Conservation (phyloP, 139 green algal species). For the Chlamydomonas schloesseri region DNA sequence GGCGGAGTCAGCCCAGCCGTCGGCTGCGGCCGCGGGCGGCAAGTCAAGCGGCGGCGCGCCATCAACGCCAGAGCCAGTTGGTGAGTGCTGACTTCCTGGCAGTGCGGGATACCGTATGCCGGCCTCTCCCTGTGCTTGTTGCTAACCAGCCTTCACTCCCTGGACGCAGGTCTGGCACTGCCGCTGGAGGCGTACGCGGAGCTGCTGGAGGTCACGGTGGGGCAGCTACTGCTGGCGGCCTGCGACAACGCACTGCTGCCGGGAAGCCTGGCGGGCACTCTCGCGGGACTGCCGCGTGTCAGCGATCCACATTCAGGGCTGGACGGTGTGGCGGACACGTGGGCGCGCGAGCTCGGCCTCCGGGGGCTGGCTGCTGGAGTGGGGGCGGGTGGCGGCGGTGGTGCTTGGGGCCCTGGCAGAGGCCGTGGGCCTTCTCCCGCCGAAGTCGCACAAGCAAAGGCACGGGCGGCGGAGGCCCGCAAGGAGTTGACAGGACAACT, state of each 20-base stretch:
- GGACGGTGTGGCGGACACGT: not conserved
- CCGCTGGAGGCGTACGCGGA: conserved; percentile 34
- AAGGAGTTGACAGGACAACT: conserved; percentile 6
- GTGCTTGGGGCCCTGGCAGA: not conserved
- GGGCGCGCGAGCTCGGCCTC: not conserved
- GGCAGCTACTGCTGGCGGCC: conserved; percentile 21
- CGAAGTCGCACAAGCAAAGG: not conserved
- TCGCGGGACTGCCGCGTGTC: not conserved
- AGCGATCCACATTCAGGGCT: not conserved
- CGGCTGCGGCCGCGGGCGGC: not conserved
- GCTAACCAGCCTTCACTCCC: too few species aligned
- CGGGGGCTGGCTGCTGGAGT: not conserved
- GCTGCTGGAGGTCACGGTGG: conserved; percentile 12
- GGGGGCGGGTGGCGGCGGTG: not conserved
- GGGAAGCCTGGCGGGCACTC: conserved; percentile 6
- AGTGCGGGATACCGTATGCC: too few species aligned
- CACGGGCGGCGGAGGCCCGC: not conserved
- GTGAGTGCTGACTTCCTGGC: too few species aligned
- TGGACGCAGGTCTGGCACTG: not conserved
- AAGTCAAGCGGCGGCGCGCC: not conserved
- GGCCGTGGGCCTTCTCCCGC: not conserved
- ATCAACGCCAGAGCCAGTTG: too few species aligned
- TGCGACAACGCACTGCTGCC: conserved; percentile 20
- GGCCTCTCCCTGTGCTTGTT: too few species aligned
- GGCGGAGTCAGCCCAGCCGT: too few species aligned